A percentile compares a stretch with the other conserved stretches of the same genome.
phyloP scores from a whole-genome alignment of 371 early-diverging fungal species.

The Saksenaea oblongispora region DNA sequence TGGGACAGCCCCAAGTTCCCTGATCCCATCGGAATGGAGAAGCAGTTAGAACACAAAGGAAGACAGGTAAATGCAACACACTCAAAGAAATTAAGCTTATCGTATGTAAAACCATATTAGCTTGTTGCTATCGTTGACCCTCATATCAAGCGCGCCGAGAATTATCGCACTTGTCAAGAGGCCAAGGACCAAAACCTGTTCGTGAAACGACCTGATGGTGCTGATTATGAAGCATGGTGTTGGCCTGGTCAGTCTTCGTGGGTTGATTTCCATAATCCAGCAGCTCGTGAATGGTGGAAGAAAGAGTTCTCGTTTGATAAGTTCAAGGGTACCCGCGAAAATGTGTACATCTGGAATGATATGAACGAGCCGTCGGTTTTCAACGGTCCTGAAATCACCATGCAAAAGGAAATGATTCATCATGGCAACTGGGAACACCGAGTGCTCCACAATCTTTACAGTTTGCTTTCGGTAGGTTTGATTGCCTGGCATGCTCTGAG shows the following conservation, averaged over 20 bases:
- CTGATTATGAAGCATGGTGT: constrained; percentile 87
- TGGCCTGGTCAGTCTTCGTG: constrained; percentile 92
- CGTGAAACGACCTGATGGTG: constrained; percentile 75
- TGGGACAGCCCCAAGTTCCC: constrained; percentile 91
- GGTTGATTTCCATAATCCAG: constrained; percentile 85
- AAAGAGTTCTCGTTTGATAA: constrained; percentile 65
- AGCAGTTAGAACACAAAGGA: constrained; percentile 67
- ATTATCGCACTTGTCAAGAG: constrained; percentile 78
- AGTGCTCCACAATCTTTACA: constrained; percentile 89
- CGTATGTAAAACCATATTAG: constrained; percentile 24
- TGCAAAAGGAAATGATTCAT: constrained; percentile 89
- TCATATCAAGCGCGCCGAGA: constrained; percentile 87
- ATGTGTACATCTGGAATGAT: constrained; percentile 90
- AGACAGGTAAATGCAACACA: constrained; percentile 61
- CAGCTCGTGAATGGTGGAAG: constrained; percentile 84
- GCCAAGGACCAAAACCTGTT: constrained; percentile 74
- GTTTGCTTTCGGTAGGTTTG: constrained; percentile 60
- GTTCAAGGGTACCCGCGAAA: constrained; percentile 76
- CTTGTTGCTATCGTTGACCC: constrained; percentile 97
- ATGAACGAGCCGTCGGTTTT: constrained; percentile 96
- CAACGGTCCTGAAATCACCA: constrained; percentile 90
- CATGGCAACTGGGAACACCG: constrained; percentile 80
- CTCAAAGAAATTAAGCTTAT: background rate
- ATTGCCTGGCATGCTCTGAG: background rate
- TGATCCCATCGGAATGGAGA: constrained; percentile 85